Base-by-base conservation (phyloP, 495 filamentous ascomycete species). In the Chaetomium tenue region DNA sequence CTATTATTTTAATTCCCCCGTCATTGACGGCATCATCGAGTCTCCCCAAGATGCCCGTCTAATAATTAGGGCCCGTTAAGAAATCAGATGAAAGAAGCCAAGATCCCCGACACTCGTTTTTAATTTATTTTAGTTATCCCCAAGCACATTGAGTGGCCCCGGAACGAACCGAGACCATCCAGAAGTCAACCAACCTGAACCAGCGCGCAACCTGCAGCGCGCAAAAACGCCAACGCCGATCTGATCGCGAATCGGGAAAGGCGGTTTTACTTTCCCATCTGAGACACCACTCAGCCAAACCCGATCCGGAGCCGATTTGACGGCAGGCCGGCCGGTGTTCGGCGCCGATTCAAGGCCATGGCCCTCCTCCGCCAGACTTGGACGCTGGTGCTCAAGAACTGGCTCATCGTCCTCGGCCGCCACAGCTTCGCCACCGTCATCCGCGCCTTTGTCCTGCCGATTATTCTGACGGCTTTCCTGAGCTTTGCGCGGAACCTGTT, bases 351-450 rank as follows among this genome's bases (percentile, higher is more conserved):
- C 3, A 30, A 30, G 6, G 22, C 18, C 1, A 68, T 69, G 68
- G 57, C 58, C 37, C 58, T 72, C 74, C 69, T 85, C 56, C 77
- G 82, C 28, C 92, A 94, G 76, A 87, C 84, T 62, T 86, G 85
- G 86, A 89, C 89, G 30, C 79, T 95, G 65, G 84, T 82, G 62
- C 72, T 75, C 66, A 96, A 96, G 78, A 95, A 89, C 67, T 77
- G 92, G 39, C 80, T 86, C 47, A 87, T 94, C 66, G 82, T 86
- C 44, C 73, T 91, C 61, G 59, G 82, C 58, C 88, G 92, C 15
- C 89, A 89, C 71, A 70, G 74, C 44, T 70, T 86, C 46, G 80
- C 86, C 6, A 92, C 90, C 0, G 57, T 82, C n/a, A 69, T 90
- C 28, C 85, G 88, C 42, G 87, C 89, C 2, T 85, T 93, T 60